Base-by-base conservation (phyloP, 2,329 filamentous ascomycete species). In the Penicillium aurantiogriseum region DNA sequence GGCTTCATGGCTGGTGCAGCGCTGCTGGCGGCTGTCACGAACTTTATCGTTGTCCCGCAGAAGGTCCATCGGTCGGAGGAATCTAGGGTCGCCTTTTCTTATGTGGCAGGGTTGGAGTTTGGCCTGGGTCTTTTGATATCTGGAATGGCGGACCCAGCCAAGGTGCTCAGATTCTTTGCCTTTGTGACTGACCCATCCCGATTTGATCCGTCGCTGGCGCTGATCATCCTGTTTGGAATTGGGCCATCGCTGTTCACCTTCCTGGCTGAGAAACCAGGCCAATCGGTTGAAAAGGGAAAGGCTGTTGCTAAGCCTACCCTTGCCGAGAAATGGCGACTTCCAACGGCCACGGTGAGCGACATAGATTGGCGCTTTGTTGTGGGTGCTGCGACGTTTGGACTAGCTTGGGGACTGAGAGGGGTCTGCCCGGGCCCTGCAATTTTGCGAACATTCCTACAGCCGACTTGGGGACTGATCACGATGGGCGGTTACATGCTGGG, bases 361-460 rank as follows among this genome's bases (percentile, higher is more conserved):
- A 77, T 80, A 13, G 78, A 83, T 63, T 76, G 71, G 71, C 76
- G 71, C 39, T 81, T 83, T 62, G 61, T 83, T 13, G 64, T 71
- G 3, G 81, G 81, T 2, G 76, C 79, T 3, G 71, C 69, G 21
- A 71, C 73, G 1, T 84, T 83, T 67, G 81, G 81, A 0, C 51
- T 82, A 27, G 80, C 77, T 0, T 84, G 81, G 81, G 81, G 81
- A 0, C 61, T 81, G 58, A 72, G 69, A 13, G 81, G 81, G 1
- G 76, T 79, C 2, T 83, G 81, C 66, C 81, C 81, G 11, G 81
- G 81, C 0, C 80, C 81, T 9, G 80, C 78, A 0, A 67, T 81
- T 17, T 57, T 83, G 63, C 76, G 80, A 44, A 67, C 76, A 23
- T 64, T 80, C 17, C 64, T 78, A 25, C 78, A 82, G 64, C 80